Conservation (phyloP, 345 rosid genomes). For the Durio zibethinus region DNA sequence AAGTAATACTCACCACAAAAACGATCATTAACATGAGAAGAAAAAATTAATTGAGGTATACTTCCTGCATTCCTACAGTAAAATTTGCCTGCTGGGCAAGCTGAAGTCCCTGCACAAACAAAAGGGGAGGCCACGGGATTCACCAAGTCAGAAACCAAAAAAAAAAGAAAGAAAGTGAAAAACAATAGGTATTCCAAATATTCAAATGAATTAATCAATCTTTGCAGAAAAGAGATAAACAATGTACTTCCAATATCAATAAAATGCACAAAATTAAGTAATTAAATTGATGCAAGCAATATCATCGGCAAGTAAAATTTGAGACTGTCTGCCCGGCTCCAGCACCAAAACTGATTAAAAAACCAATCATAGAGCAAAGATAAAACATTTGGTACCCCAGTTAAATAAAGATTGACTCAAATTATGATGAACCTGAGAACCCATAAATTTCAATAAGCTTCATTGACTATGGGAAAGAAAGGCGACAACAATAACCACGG, state of each 20-base stretch:
- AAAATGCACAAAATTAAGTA: not conserved
- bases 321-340: not conserved
- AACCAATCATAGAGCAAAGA: not conserved
- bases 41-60: slow-evolving; percentile 48
- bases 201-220: not conserved
- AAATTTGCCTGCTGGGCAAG: slow-evolving; percentile 63
- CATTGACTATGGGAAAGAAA: not conserved
- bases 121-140: slow-evolving; percentile 12
- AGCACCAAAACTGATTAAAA: not conserved
- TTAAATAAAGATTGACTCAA: not conserved
- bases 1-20: slow-evolving; percentile 46
- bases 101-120: slow-evolving; percentile 64
- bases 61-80: slow-evolving; percentile 63
- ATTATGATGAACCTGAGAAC: not conserved
- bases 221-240: not conserved
- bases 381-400: not conserved
- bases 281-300: not conserved
- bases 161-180: not conserved
- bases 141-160: not conserved
- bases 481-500: not conserved
- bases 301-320: not conserved
- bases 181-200: not conserved
- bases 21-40: slow-evolving; percentile 57
- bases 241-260: not conserved
- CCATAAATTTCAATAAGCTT: not conserved